A percentile compares a stretch with the other conserved stretches of the same genome.
These are phyloP conservation scores for Penicillium herquei DNA, from an alignment of 495 filamentous ascomycete species.

Conservation along the genomic window DNA sequence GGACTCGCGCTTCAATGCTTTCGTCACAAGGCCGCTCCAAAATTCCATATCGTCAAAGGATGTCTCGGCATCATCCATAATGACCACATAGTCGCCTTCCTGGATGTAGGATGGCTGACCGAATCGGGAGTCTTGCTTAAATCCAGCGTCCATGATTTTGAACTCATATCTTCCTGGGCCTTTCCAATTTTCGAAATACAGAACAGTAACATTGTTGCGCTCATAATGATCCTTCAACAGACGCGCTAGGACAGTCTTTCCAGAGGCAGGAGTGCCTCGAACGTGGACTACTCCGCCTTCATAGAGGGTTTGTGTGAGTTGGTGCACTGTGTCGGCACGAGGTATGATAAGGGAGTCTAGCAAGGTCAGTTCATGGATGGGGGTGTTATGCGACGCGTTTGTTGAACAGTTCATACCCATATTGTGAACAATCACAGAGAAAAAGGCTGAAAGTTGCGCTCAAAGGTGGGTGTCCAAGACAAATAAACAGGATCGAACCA, in stretches of 20 bases:
- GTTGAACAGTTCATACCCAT: neutral
- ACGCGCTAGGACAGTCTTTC: neutral
- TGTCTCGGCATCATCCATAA: neutral
- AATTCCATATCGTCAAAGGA: neutral
- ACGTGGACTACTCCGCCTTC: neutral
- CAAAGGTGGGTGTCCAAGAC: too few relatives aligned
- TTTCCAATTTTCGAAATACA: neutral
- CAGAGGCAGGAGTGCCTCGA: neutral
- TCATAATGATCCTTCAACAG: neutral
- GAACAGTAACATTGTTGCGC: neutral
- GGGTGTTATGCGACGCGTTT: neutral
- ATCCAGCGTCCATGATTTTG: neutral
- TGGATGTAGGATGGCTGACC: neutral
- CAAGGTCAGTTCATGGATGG: neutral
- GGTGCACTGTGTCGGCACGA: neutral
- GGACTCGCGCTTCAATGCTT: neutral
- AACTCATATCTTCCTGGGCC: neutral
- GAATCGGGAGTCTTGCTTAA: neutral
- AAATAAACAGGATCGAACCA: too few relatives aligned
- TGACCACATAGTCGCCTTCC: neutral
- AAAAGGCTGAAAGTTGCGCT: too few relatives aligned
- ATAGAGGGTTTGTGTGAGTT: neutral
- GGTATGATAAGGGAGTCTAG: neutral
- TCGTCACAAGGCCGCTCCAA: neutral
- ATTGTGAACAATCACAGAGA: neutral